phyloP scores from a whole-genome alignment of 306 rosid genomes.

The Castanopsis chinensis region DNA sequence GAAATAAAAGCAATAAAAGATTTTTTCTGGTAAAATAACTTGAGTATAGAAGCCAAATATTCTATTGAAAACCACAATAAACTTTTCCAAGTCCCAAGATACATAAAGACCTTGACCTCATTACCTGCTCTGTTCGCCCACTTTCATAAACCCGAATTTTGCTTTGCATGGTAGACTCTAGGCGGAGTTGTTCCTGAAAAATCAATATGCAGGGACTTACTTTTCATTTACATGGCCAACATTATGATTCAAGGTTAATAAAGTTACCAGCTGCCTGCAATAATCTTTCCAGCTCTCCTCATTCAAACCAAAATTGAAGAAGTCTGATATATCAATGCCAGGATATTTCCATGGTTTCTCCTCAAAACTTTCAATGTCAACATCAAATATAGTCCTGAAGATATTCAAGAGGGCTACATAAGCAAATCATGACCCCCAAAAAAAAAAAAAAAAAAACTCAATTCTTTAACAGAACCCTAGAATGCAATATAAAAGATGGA shows the following conservation, averaged over 20 bases:
- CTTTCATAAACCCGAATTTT: constrained; percentile 96
- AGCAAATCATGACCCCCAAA: background rate
- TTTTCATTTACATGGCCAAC: constrained; percentile 18
- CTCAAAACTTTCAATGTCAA: constrained; percentile 85
- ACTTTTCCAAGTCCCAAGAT: background rate
- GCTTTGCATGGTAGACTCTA: constrained; percentile 99
- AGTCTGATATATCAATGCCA: constrained; percentile 73
- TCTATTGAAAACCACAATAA: background rate
- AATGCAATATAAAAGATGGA: background rate
- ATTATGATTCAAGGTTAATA: constrained; percentile 5
- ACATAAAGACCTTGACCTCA: constrained; percentile 7
- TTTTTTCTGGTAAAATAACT: background rate
- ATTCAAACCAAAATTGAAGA: constrained; percentile 89
- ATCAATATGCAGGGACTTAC: constrained; percentile 13
- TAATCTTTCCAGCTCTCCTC: constrained; percentile 98
- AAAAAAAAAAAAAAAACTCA: background rate
- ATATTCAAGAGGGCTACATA: constrained; percentile 27
- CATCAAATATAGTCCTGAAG: constrained; percentile 93
- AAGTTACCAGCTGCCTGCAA: constrained; percentile 92
- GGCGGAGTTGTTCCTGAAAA: constrained; percentile 89
- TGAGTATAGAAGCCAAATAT: background rate
- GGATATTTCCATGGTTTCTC: constrained; percentile 96
- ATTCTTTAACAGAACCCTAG: background rate
- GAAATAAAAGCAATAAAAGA: background rate
- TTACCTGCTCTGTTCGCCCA: constrained; percentile 94